A percentile compares a stretch with the other conserved stretches of the same genome.
Evolutionary conservation across 129 eudicot species (phyloP).

Genomic region (Smallanthus sonchifolius): DNA sequence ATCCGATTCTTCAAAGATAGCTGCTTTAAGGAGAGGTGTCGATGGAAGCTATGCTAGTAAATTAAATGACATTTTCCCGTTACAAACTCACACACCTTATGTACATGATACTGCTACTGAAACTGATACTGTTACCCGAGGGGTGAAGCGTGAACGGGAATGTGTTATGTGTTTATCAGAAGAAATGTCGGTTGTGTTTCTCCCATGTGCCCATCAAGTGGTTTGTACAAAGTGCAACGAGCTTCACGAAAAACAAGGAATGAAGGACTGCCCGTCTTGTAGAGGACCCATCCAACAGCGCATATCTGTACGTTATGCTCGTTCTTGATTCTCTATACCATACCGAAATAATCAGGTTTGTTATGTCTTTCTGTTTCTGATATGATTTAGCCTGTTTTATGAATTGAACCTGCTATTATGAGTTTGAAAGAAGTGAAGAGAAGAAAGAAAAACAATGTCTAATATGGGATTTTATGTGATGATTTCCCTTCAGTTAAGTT

Average conservation of each 20-base stretch:
- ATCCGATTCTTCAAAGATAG: constrained; percentile 77
- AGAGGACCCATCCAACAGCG: constrained; percentile 65
- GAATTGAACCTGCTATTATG: constrained; percentile 36
- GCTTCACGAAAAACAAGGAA: constrained; percentile 84
- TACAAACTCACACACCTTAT: constrained; percentile 24
- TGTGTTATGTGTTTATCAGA: constrained; percentile 94
- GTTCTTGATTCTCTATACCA: constrained; percentile 30
- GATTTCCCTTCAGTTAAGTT: constrained; percentile 24
- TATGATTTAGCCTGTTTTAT: constrained; percentile 13
- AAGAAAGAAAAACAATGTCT: constrained; percentile 17
- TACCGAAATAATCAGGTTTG: constrained; percentile 16
- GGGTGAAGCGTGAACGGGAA: constrained; percentile 85
- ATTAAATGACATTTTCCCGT: constrained; percentile 26
- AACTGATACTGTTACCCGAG: constrained; percentile 29
- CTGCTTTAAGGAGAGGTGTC: constrained; percentile 73
- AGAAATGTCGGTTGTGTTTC: constrained; percentile 90
- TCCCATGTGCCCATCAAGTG: constrained; percentile 93
- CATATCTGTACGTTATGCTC: constrained; percentile 61
- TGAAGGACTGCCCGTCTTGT: constrained; percentile 95
- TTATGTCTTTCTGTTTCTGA: constrained; percentile 12
- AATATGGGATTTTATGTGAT: constrained; percentile 30
- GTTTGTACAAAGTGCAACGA: constrained; percentile 80
- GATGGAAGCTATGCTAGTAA: constrained; percentile 67
- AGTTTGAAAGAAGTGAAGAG: constrained; percentile 26
- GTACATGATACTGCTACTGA: constrained; percentile 20